phyloP scores from a whole-genome alignment of 2,329 filamentous ascomycete genomes.

The Ascochyta rabiei region DNA sequence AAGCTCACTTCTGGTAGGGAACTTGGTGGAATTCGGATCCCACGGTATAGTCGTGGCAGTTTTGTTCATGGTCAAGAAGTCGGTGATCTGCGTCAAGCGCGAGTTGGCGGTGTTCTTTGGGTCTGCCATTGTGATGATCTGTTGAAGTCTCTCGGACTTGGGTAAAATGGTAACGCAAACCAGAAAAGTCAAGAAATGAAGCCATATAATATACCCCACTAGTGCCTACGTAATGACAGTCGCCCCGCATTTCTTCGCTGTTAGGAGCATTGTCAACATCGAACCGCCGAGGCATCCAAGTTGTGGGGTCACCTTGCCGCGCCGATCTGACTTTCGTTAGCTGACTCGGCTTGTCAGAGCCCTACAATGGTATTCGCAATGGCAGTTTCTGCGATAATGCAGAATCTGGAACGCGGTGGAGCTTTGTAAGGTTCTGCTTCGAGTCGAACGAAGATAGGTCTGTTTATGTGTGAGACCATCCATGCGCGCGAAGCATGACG shows the following conservation, averaged over 20 bases:
- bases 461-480: too few relatives aligned
- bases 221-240: neutral
- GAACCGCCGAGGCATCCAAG: constrained; percentile 22
- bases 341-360: constrained; percentile 22
- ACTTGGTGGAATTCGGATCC: constrained; percentile 59
- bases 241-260: constrained; percentile 16
- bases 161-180: too few relatives aligned
- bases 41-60: constrained; percentile 58
- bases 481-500: constrained; percentile 1
- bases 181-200: neutral
- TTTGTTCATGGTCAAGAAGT: constrained; percentile 54
- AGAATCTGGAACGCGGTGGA: neutral
- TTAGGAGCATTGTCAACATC: neutral
- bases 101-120: constrained; percentile 40
- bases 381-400: neutral
- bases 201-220: constrained; percentile 7
- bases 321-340: constrained; percentile 19
- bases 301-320: constrained; percentile 10
- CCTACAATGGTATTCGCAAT: too few relatives aligned
- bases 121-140: constrained; percentile 37
- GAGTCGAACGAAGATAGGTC: neutral
- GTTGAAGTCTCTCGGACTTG: neutral
- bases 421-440: neutral
- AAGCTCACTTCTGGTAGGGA: constrained; percentile 61
- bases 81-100: constrained; percentile 53